A percentile compares a stretch with the other conserved stretches of the same genome.
Evolutionary conservation across 2,329 filamentous ascomycete species (phyloP).

Genomic region (Hawksworthiomyces lignivorus): DNA sequence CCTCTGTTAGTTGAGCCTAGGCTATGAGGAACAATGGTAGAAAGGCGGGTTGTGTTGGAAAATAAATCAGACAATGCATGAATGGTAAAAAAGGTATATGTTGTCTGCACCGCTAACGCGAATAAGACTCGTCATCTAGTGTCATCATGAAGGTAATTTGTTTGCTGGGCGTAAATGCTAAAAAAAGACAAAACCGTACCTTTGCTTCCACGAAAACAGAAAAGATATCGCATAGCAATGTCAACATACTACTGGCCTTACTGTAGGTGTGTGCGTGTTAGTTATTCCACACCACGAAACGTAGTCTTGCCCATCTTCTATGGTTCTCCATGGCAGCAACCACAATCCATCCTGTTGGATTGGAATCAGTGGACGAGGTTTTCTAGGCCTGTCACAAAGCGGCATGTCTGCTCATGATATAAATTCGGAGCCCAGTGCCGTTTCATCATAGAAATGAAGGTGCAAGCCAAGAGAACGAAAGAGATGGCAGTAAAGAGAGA

Average conservation of each 20-base stretch:
- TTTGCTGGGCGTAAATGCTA: too few species aligned
- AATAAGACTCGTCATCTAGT: constrained; percentile 74
- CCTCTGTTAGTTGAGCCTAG: too few species aligned
- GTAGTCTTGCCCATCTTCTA: too few species aligned
- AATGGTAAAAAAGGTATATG: constrained; percentile 60
- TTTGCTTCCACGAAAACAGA: too few species aligned
- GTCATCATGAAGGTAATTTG: too few species aligned
- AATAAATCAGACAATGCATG: constrained; percentile 46
- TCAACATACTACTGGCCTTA: too few species aligned
- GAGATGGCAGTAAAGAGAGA: constrained; percentile 3
- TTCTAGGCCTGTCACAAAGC: constrained; percentile 98
- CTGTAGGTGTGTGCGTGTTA: too few species aligned
- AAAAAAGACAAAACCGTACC: too few species aligned
- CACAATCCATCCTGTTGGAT: constrained; percentile 2
- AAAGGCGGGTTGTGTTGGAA: too few species aligned
- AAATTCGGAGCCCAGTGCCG: constrained; percentile 94
- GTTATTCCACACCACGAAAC: too few species aligned
- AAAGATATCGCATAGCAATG: too few species aligned
- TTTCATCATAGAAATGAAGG: constrained; percentile 64
- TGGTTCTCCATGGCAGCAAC: not conserved
- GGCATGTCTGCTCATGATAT: constrained; percentile 76
- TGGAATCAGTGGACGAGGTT: constrained; percentile 97
- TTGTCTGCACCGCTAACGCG: constrained; percentile 65
- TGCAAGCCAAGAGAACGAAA: not conserved
- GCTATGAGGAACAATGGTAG: too few species aligned